Base-by-base conservation (phyloP, 805 yeast genomes). In the Yamadazyma endophytica region DNA sequence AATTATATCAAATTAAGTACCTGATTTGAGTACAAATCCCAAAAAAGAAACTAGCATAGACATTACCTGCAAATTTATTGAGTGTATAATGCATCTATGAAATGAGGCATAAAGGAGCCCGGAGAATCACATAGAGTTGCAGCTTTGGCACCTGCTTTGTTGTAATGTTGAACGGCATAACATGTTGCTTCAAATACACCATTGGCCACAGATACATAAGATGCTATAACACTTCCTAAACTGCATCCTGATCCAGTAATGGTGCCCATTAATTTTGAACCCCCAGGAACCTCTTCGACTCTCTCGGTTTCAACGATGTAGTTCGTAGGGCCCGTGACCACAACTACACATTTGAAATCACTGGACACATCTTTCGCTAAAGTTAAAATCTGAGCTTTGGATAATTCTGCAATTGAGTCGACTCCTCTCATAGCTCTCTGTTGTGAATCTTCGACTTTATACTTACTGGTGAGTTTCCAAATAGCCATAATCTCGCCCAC, bases 211-310 rank as follows among this genome's bases (percentile, higher is more conserved):
- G 79, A 79, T 2, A 77, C 51, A 36, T 62, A 69, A 1, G 83
- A 63, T 0, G 83, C 79, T 32, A 86, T 75, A 0, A 75, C 70
- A 26, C 88, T 77, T 1, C 95, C 95, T 22, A 87, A 56, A 0
- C 90, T 74, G 40, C 96, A 87, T 0, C 96, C 96, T 2, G 88
- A 65, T 0, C 94, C 95, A 0, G 95, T 86, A 4, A 86, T 72
- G 8, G 60, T 51, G 0, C 80, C 79, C 82, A 86, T 78, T 12
- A 77, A 43, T 13, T 56, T 56, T 42, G 75, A 69, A 1, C 92
- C 87, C 5, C 89, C 90, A 6, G 46, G 35, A 4, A 78, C 49
- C 2, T 49, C 43, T 3, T 47, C 49, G 3, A 54, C 52, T 16
- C 54, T 49, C n/a, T 22, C 11, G 44, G 7, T 21, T 5, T 47